Base-by-base conservation (phyloP, 139 green algal species). In the Coelastrella sp. region DNA sequence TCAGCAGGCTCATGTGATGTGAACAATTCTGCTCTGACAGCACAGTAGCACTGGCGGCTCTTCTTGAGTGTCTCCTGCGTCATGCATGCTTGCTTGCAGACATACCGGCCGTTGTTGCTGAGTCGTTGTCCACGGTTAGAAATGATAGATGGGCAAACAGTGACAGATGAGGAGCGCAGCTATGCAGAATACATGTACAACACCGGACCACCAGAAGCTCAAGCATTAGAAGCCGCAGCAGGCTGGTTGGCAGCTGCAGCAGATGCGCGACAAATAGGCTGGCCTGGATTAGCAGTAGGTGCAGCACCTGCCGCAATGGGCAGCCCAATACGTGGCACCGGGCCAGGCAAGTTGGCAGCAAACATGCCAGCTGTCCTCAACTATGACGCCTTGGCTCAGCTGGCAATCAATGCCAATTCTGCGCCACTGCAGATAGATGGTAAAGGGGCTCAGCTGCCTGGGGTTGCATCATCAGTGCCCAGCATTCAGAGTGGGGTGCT, bases 111-210 rank as follows among this genome's bases (percentile, higher is more conserved):
- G 6, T 57, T 94, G 81, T 58, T 95, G 57, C 66, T 96, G 22
- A 87, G 65, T 76, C 92, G 89, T 60, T 94, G 90, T 82, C 85
- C 93, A 3, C 32, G 58, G 4, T 84, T 95, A 78, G 86, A 88
- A 22, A 89, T 93, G 19, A 77, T 94, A 59, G 95, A 97, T 61
- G 83, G 90, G 1, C 90, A 95, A 81, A 17, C 61, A 13, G 86
- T 96, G 4, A 93, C 91, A 4, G n/a, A 77, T 0, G 93, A 95
- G 81, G 94, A 96, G 89, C 90, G 93, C 3, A 91, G 92, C 13
- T 92, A 93, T 54, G 61, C 88, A 32, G 86, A 94, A 2, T 47
- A 74, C 20, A 65, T 93, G 60, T 90, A 92, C 2, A 14, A 17
- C 73, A 22, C 4, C 32, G 32, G 32, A 4, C 32, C 56, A 32